Percentiles rank a stretch among this genome's conserved stretches.
phyloP scores from a whole-genome alignment of 164 flowering plant species.

The Euptelea pleiosperma region DNA sequence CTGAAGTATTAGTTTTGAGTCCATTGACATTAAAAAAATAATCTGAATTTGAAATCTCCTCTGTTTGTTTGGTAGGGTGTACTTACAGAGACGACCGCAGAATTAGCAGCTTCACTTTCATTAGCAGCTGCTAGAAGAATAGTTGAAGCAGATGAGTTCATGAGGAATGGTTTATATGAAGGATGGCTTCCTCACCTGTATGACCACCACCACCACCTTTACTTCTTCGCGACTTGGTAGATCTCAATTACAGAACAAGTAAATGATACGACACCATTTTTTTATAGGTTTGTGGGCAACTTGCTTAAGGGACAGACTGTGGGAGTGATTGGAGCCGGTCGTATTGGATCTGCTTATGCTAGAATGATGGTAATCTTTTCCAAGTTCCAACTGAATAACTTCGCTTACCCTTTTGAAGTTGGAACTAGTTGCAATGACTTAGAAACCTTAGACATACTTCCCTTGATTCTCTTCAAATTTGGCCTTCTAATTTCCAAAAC shows the following conservation, averaged over 20 bases:
- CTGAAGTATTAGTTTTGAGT: no score
- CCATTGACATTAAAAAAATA: no score
- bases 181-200: slow-evolving; percentile 99
- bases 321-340: slow-evolving; percentile 97
- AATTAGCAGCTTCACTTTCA: slow-evolving; percentile 89
- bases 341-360: slow-evolving; percentile 95
- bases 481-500: no score
- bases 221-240: no score
- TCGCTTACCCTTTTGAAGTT: not conserved
- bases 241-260: no score
- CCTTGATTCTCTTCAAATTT: no score
- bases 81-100: slow-evolving; percentile 95
- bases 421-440: not conserved
- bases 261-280: slow-evolving; percentile 1
- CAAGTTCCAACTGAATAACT: not conserved
- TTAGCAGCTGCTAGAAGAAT: slow-evolving; percentile 84
- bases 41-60: not conserved
- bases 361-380: slow-evolving; percentile 80
- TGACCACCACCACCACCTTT: slow-evolving; percentile 9
- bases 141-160: slow-evolving; percentile 95
- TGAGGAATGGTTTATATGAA: slow-evolving; percentile 94
- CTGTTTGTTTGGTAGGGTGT: slow-evolving; percentile 56
- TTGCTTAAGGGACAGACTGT: slow-evolving; percentile 96
- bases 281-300: slow-evolving; percentile 79
- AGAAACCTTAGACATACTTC: not conserved